Evolutionary conservation across 2,329 filamentous ascomycete species (phyloP), one percentile per base, ranked within the genome.

Genomic region (Gnomoniopsis sp.): DNA sequence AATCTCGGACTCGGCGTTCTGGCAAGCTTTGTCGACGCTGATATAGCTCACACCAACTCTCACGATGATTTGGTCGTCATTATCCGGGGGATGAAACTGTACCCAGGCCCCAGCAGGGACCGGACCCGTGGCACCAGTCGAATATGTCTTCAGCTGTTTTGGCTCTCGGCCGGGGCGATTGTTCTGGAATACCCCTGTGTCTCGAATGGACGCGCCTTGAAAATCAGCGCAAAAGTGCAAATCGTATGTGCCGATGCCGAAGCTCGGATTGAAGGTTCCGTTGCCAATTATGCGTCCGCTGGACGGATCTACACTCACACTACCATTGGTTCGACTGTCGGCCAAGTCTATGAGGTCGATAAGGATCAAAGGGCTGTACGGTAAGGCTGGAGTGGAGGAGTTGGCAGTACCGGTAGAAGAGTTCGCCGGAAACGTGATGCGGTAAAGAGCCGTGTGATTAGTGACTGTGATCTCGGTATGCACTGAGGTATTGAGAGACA

Each of bases 151-250:
- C 41, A 74, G 65, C 17, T 65, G 70, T 59, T 72, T 72, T 2
- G 66, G 66, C 6, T 71, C 65, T 41, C 60, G 76, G 2, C 77
- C 77, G 8, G 77, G 79, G 23, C 79, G 72, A 54, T 76, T 77
- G 62, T 83, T 81, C 59, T 79, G 73, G 69, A 79, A 83, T 2
- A 82, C 75, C 1, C 81, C 81, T 8, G 75, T 80, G 48, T 83
- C 78, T 2, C 72, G 72, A 51, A 83, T 73, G 1, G 67, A 65
- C 3, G 72, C 76, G 2, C 75, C 75, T 12, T 69, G 66, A 36
- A 82, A 75, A 66, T 84, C 80, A 10, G 78, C 73, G 62, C 81
- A 84, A 64, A 79, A 82, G 62, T 82, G 76, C 6, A 78, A 65
- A 2, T 70, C 70, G 59, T 83, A 84, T 15, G 68, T 75, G 1